A percentile compares a stretch with the other conserved stretches of the same genome.
phyloP scores from a whole-genome alignment of 2,329 filamentous ascomycete species.

The Pseudogymnoascus sp. region DNA sequence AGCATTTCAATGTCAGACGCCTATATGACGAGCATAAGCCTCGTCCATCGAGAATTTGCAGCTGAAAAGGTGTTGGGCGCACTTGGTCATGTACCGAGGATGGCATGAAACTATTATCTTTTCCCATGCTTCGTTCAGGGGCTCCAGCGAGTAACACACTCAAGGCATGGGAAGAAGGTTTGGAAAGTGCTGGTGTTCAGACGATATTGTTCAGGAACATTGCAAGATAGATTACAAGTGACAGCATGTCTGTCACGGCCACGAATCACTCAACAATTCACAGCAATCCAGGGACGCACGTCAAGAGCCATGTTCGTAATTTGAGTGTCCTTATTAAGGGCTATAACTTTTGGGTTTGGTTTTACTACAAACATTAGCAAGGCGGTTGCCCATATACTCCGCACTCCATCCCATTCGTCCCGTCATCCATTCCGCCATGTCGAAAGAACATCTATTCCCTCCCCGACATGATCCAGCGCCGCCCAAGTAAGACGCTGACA shows the following conservation, averaged over 20 bases:
- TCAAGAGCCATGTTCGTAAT: background rate
- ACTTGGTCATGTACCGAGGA: background rate
- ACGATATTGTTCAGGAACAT: background rate
- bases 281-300: background rate
- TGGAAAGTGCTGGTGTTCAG: background rate
- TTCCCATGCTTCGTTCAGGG: background rate
- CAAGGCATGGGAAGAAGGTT: too few species aligned
- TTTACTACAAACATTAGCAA: slow-evolving; percentile 9
- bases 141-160: background rate
- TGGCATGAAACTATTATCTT: background rate
- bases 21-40: background rate
- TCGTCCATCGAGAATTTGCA: background rate
- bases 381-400: slow-evolving; percentile 7
- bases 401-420: slow-evolving; percentile 7
- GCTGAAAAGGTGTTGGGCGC: background rate
- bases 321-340: background rate
- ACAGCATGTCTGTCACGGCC: background rate
- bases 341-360: slow-evolving; percentile 5
- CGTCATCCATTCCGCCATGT: slow-evolving; percentile 8
- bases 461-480: slow-evolving; percentile 5
- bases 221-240: background rate
- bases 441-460: slow-evolving; percentile 1
- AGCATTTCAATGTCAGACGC: background rate
- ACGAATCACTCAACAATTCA: background rate
- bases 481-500: slow-evolving; percentile 6